These are phyloP conservation scores for Lotmaria passim DNA, from an alignment of 208 protist genomes.

Conservation along the genomic window DNA sequence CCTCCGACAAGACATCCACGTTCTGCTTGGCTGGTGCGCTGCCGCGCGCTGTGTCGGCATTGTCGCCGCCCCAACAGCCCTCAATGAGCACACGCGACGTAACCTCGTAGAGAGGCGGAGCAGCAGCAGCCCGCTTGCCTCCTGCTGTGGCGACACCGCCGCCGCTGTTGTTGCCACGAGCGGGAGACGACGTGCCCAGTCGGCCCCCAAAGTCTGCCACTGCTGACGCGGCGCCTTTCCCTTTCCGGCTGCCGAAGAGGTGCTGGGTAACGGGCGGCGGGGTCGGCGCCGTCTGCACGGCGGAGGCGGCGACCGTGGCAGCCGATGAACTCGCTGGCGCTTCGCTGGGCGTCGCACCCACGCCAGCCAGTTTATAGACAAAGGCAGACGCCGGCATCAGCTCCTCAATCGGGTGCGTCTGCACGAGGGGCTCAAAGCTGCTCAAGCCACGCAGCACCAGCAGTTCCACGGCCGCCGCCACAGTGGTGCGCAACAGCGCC, in stretches of 20 bases:
- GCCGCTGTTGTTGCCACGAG: conserved; percentile 3
- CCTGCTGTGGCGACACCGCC: not conserved
- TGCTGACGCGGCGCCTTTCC: not conserved
- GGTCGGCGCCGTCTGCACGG: not conserved
- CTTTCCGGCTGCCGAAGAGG: not conserved
- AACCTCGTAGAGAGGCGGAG: conserved; percentile 27
- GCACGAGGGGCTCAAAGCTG: conserved; percentile 31
- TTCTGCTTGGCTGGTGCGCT: not conserved
- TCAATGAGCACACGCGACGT: conserved; percentile 32
- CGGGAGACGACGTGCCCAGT: not conserved
- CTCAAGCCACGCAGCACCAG: conserved; percentile 47
- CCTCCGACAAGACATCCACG: not conserved
- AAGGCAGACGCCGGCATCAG: conserved; percentile 26
- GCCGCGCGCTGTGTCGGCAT: not conserved
- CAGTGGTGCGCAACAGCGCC: conserved; percentile 24
- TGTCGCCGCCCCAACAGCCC: conserved; percentile 23
- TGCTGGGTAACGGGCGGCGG: not conserved
- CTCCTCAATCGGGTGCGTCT: conserved; percentile 33
- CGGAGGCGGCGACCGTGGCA: not conserved
- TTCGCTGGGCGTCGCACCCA: not conserved
- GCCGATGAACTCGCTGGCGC: no score
- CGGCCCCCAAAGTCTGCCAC: not conserved
- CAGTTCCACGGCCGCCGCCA: conserved; percentile 49
- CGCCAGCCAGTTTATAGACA: conserved; percentile 25
- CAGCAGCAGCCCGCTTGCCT: conserved; percentile 15